phyloP scores from a whole-genome alignment of 1,139 yeast species.

The Candida mesenterica region DNA sequence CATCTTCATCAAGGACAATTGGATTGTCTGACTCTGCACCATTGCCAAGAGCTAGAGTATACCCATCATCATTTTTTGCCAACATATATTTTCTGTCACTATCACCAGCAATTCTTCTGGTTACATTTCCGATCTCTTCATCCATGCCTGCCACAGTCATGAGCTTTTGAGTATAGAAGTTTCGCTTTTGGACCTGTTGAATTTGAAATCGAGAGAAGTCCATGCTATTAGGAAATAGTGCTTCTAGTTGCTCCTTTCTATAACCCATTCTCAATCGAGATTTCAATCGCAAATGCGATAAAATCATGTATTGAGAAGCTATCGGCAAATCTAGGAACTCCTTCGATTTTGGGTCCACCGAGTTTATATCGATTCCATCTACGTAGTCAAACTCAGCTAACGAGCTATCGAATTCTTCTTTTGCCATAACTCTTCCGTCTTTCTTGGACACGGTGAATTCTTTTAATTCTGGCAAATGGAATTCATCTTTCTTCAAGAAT shows the following conservation, averaged over 20 bases:
- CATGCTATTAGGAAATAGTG: conserved; percentile 77
- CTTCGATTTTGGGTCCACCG: conserved; percentile 66
- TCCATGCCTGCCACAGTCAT: conserved; percentile 86
- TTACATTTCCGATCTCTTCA: conserved; percentile 43
- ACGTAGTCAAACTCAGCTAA: conserved; percentile 63
- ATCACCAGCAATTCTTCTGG: conserved; percentile 80
- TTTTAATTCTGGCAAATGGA: conserved; percentile 70
- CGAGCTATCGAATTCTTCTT: conserved; percentile 61
- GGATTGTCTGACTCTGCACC: conserved; percentile 45
- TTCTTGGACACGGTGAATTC: conserved; percentile 35
- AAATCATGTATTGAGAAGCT: conserved; percentile 82
- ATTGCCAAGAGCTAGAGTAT: conserved; percentile 69
- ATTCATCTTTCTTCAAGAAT: conserved; percentile 64
- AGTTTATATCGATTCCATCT: conserved; percentile 68
- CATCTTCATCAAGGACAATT: conserved; percentile 42
- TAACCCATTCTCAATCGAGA: conserved; percentile 96
- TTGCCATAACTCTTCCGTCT: conserved; percentile 75
- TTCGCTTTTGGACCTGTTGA: conserved; percentile 87
- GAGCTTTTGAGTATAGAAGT: conserved; percentile 81
- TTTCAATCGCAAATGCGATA: conserved; percentile 76
- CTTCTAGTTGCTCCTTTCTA: conserved; percentile 78
- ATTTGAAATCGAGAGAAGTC: conserved; percentile 94
- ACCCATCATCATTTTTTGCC: conserved; percentile 77
- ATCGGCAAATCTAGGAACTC: conserved; percentile 68
- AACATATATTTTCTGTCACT: conserved; percentile 74